phyloP scores from a whole-genome alignment of 805 yeast species.

The Suhomyces xylopsoci region DNA sequence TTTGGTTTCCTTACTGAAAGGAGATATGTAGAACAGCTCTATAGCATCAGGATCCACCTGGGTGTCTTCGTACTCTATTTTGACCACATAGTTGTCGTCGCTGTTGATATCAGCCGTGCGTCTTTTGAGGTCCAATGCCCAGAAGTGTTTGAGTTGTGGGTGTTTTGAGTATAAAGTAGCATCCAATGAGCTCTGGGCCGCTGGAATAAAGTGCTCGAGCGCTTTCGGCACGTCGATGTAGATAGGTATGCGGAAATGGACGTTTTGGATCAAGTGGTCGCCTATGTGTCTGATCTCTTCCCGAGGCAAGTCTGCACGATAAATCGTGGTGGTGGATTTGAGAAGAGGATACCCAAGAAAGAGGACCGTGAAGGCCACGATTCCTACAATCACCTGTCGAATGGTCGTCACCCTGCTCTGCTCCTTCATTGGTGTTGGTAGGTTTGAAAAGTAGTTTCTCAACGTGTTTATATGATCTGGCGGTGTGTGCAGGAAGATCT shows the following conservation, averaged over 20 bases:
- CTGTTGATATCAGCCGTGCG: constrained; percentile 12
- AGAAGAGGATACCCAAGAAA: constrained; percentile 22
- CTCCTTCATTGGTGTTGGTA: background rate
- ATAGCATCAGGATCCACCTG: constrained; percentile 12
- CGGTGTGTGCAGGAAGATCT: background rate
- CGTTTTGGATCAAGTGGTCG: constrained; percentile 19
- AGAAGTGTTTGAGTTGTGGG: constrained; percentile 24
- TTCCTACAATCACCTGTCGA: constrained; percentile 9
- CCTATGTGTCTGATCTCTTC: constrained; percentile 35
- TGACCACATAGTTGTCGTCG: constrained; percentile 36
- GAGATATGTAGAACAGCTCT: constrained; percentile 29
- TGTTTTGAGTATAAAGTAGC: constrained; percentile 18
- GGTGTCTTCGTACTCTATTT: constrained; percentile 22
- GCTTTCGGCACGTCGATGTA: constrained; percentile 36
- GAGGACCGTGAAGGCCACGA: constrained; percentile 16
- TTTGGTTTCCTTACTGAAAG: constrained; percentile 31
- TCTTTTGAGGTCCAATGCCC: constrained; percentile 26
- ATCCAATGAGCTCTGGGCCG: constrained; percentile 38
- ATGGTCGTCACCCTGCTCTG: constrained; percentile 5
- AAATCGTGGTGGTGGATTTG: constrained; percentile 52
- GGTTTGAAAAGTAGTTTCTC: background rate
- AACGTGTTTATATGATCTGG: background rate
- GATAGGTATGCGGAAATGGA: constrained; percentile 41
- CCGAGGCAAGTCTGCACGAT: constrained; percentile 59
- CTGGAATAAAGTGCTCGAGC: constrained; percentile 24